These are phyloP conservation scores for sorghum (Sorghum bicolor) DNA, from an alignment of 176 grass and related monocot species.

Conservation along the genomic window DNA sequence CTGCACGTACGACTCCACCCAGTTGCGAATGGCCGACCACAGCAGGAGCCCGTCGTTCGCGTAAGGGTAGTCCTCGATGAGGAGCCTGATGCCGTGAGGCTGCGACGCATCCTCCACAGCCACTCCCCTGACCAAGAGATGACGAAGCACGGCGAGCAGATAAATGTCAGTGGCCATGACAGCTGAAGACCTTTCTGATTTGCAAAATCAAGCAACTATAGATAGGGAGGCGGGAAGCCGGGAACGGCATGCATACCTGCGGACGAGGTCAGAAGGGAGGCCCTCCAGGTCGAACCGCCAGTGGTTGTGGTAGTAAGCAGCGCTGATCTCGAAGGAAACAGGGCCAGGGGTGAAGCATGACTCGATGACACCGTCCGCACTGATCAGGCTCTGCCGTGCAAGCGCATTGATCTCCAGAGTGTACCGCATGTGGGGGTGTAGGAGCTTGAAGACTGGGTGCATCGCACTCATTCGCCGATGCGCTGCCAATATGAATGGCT, in stretches of 20 bases:
- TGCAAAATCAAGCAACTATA: neutral
- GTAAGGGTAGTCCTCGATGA: conserved; percentile 91
- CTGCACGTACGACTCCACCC: conserved; percentile 82
- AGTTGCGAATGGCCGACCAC: conserved; percentile 75
- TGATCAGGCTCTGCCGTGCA: conserved; percentile 93
- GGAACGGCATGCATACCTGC: conserved; percentile 46
- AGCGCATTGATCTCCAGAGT: conserved; percentile 96
- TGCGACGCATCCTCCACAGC: conserved; percentile 67
- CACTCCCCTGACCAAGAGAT: conserved; percentile 52
- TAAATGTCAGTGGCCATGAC: neutral
- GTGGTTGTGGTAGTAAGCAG: conserved; percentile 61
- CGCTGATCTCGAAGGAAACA: conserved; percentile 73
- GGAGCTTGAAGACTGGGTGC: conserved; percentile 94
- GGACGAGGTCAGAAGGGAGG: conserved; percentile 83
- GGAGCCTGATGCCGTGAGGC: conserved; percentile 73
- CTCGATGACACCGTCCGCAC: conserved; percentile 88
- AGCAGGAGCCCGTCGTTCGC: conserved; percentile 90
- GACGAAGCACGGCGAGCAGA: neutral
- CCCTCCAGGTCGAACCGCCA: conserved; percentile 88
- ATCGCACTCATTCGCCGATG: conserved; percentile 80
- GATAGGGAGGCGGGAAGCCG: neutral
- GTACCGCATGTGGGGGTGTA: conserved; percentile 92
- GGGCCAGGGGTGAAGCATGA: conserved; percentile 91
- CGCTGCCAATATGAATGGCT: conserved; percentile 94
- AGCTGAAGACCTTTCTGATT: neutral